Percentiles rank a stretch among this genome's conserved stretches.
Evolutionary conservation across 1,139 yeast species (phyloP).

Genomic region (Candida sp.): DNA sequence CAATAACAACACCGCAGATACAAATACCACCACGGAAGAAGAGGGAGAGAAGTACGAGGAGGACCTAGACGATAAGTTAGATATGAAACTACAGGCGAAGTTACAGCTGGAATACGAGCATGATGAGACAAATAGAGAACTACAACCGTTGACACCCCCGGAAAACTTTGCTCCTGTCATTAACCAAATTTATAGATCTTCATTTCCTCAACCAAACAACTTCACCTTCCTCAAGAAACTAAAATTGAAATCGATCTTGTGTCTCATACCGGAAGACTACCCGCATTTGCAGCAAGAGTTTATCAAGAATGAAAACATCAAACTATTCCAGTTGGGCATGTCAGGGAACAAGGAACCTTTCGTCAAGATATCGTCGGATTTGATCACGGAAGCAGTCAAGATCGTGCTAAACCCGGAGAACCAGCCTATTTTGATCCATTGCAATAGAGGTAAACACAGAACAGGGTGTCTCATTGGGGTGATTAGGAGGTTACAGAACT

Average conservation of each 20-base stretch:
- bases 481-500: slow-evolving; percentile 80
- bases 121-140: background rate
- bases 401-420: slow-evolving; percentile 82
- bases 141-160: slow-evolving; percentile 63
- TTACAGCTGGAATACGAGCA: slow-evolving; percentile 23
- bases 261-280: slow-evolving; percentile 90
- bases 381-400: slow-evolving; percentile 81
- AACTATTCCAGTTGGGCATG: slow-evolving; percentile 87
- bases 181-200: slow-evolving; percentile 80
- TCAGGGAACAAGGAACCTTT: slow-evolving; percentile 97
- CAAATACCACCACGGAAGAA: slow-evolving; percentile 26
- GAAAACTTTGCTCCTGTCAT: slow-evolving; percentile 91
- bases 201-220: slow-evolving; percentile 88
- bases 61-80: slow-evolving; percentile 48
- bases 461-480: slow-evolving; percentile 98
- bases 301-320: slow-evolving; percentile 60
- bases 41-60: slow-evolving; percentile 38
- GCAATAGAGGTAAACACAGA: slow-evolving; percentile 96
- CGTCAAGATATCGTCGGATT: slow-evolving; percentile 78
- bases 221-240: slow-evolving; percentile 69
- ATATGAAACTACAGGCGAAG: slow-evolving; percentile 26
- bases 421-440: slow-evolving; percentile 91
- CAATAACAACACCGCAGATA: slow-evolving; percentile 11
- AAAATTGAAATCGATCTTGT: slow-evolving; percentile 73
- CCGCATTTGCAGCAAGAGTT: slow-evolving; percentile 78